Percentiles rank a stretch among this genome's conserved stretches.
These are phyloP conservation scores for Solanum ossicruentum DNA, from an alignment of 257 asterid species.

Conservation along the genomic window DNA sequence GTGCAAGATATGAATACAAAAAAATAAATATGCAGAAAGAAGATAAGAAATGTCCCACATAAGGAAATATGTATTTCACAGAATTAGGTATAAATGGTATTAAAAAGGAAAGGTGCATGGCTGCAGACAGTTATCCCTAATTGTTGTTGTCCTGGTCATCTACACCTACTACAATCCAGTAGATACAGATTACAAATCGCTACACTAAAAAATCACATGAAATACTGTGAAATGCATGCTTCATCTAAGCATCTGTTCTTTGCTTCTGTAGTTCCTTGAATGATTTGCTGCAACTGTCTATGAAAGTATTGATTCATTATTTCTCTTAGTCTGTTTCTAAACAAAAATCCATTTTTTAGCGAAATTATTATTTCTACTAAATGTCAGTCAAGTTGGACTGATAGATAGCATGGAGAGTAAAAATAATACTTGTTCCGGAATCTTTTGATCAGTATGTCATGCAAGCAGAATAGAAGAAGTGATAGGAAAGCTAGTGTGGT, in stretches of 20 bases:
- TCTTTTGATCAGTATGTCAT: neutral
- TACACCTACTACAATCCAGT: neutral
- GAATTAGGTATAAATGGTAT: neutral
- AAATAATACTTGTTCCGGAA: neutral
- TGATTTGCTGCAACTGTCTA: neutral
- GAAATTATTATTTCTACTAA: neutral
- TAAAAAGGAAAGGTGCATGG: neutral
- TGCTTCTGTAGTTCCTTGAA: neutral
- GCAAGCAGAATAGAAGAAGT: neutral
- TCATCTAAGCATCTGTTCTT: neutral
- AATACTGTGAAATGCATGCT: neutral
- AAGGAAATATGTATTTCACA: neutral
- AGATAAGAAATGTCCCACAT: neutral
- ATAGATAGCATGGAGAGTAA: neutral
- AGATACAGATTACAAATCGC: neutral
- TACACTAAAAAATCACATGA: neutral
- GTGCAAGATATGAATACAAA: neutral
- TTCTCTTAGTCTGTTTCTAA: neutral
- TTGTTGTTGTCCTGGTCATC: neutral
- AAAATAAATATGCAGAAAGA: neutral
- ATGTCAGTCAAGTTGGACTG: neutral
- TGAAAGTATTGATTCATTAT: neutral
- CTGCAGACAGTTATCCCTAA: neutral
- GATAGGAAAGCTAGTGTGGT: neutral
- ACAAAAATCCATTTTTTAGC: neutral